These are phyloP conservation scores for Bipolaris gigantea DNA, from an alignment of 2,329 filamentous ascomycete species.

Conservation along the genomic window DNA sequence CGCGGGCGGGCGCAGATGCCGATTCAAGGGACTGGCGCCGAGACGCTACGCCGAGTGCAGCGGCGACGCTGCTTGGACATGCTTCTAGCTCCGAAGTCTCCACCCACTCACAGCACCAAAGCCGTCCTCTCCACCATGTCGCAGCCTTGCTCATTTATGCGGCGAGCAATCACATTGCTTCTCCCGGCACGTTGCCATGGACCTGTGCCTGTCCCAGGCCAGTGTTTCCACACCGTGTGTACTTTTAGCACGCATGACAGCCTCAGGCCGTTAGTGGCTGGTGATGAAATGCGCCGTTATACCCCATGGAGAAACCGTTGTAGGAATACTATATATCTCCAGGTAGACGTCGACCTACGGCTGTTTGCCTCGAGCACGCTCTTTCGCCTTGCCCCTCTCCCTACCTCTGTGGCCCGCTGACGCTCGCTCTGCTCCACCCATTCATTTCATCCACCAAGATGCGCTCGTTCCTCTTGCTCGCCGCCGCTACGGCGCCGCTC, in stretches of 20 bases:
- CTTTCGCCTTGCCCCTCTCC: neutral
- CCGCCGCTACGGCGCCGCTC: slow-evolving; percentile 29
- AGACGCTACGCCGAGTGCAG: slow-evolving; percentile 13
- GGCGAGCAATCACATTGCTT: slow-evolving; percentile 31
- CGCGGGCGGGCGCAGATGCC: slow-evolving; percentile 19
- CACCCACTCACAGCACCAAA: slow-evolving; percentile 31
- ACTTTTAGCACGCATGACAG: slow-evolving; percentile 4
- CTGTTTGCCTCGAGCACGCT: neutral
- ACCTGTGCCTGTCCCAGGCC: slow-evolving; percentile 5
- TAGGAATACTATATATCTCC: slow-evolving; percentile 10
- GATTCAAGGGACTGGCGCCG: slow-evolving; percentile 22
- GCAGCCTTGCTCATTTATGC: slow-evolving; percentile 20
- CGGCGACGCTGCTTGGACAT: slow-evolving; percentile 7
- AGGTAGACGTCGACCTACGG: slow-evolving; percentile 13
- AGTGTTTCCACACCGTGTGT: neutral
- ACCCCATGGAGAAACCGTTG: neutral
- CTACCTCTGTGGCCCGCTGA: neutral
- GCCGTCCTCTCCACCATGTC: slow-evolving; percentile 18
- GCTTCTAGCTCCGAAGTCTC: slow-evolving; percentile 21
- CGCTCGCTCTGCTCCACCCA: slow-evolving; percentile 41
- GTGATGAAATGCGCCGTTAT: neutral
- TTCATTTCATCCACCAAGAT: slow-evolving; percentile 18
- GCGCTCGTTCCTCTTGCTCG: slow-evolving; percentile 32
- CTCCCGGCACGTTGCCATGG: slow-evolving; percentile 21
- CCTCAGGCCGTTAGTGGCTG: neutral